Conservation (phyloP, 2,329 filamentous ascomycete species). For the Tolypocladium inflatum region DNA sequence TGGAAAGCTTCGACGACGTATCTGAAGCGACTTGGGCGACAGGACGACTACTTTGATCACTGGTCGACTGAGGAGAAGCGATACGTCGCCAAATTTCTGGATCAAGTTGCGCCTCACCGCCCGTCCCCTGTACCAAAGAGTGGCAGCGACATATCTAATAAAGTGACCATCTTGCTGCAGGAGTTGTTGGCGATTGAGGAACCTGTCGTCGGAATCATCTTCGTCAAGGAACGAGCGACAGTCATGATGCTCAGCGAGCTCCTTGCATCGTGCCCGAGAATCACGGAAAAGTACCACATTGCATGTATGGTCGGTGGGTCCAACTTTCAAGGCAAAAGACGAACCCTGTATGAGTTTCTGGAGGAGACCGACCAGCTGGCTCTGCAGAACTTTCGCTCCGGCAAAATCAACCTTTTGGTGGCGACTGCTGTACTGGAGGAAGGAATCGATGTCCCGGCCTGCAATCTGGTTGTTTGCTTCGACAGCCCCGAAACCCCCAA, state of each 20-base stretch:
- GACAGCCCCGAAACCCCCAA: conserved; percentile 40
- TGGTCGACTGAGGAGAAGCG: conserved; percentile 41
- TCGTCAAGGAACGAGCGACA: conserved; percentile 53
- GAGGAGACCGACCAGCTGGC: conserved; percentile 20
- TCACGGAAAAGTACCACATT: conserved; percentile 35
- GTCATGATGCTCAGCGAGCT: conserved; percentile 51
- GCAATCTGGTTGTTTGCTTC: conserved; percentile 53
- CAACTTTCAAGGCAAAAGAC: conserved; percentile 20
- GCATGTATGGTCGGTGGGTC: conserved; percentile 49
- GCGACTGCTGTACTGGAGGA: conserved; percentile 58
- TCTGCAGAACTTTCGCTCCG: conserved; percentile 40
- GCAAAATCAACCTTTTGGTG: conserved; percentile 47
- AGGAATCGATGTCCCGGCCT: conserved; percentile 57
- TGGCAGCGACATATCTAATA: conserved; percentile 39
- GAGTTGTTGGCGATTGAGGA: conserved; percentile 35
- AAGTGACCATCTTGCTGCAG: conserved; percentile 43
- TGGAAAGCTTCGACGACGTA: conserved; percentile 32
- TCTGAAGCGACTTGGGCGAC: conserved; percentile 11
- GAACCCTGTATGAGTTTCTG: conserved; percentile 29
- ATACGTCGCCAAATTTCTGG: conserved; percentile 43
- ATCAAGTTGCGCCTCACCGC: conserved; percentile 16
- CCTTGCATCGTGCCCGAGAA: conserved; percentile 40
- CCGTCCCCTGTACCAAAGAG: conserved; percentile 7
- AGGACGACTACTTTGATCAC: conserved; percentile 20
- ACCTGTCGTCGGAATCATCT: conserved; percentile 51